Evolutionary conservation across 495 filamentous ascomycete genomes (phyloP).

Genomic region (Aspergillus biplanus): DNA sequence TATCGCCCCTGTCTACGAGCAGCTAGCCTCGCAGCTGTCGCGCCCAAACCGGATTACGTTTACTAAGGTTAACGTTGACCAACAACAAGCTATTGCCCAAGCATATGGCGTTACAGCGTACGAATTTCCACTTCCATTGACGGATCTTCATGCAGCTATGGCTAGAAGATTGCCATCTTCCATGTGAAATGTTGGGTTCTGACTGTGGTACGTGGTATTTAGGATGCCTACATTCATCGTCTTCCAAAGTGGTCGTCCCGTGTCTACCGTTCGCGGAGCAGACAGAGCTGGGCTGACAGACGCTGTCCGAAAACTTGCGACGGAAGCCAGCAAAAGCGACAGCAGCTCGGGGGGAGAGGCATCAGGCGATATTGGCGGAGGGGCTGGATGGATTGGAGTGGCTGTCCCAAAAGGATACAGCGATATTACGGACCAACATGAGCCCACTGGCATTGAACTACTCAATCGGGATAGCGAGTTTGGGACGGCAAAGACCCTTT

Average conservation of each 20-base stretch:
- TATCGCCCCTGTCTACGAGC: slow-evolving; percentile 83
- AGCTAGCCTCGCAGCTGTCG: slow-evolving; percentile 72
- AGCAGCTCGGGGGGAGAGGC: slow-evolving; percentile 48
- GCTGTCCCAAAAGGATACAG: slow-evolving; percentile 77
- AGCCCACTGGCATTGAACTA: slow-evolving; percentile 79
- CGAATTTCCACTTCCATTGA: slow-evolving; percentile 28
- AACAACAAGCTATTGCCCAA: slow-evolving; percentile 71
- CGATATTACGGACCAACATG: slow-evolving; percentile 82
- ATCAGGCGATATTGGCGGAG: slow-evolving; percentile 39
- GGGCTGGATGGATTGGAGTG: slow-evolving; percentile 70
- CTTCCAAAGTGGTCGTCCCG: slow-evolving; percentile 73
- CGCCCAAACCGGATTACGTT: slow-evolving; percentile 77
- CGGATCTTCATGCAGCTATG: slow-evolving; percentile 4
- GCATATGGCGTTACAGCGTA: slow-evolving; percentile 75
- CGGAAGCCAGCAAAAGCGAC: slow-evolving; percentile 63
- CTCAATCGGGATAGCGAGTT: slow-evolving; percentile 78
- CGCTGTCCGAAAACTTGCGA: slow-evolving; percentile 71
- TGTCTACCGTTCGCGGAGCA: slow-evolving; percentile 73
- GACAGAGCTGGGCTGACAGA: slow-evolving; percentile 68
- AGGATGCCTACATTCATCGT: slow-evolving; percentile 87
- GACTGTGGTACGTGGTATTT: background rate
- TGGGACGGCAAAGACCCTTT: slow-evolving; percentile 71
- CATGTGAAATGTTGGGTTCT: no score
- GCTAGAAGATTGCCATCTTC: background rate
- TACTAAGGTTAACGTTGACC: slow-evolving; percentile 82